Conservation (phyloP, 2,329 filamentous ascomycete species). For the Hymenotorrendiella dingleyae region DNA sequence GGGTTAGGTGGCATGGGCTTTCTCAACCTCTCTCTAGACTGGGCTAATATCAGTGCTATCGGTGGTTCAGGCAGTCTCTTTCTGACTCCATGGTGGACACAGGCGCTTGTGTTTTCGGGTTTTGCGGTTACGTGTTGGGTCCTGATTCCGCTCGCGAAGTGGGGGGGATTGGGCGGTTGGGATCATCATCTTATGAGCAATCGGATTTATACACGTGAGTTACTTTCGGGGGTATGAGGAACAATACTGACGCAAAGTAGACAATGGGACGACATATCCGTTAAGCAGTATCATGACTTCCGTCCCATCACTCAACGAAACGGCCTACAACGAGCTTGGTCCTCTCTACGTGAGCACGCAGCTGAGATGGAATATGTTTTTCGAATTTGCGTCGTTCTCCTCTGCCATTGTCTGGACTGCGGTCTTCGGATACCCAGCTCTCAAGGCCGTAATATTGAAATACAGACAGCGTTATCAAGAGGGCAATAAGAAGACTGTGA, state of each 20-base stretch:
- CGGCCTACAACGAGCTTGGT: conserved; percentile 42
- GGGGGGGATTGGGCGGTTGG: conserved; percentile 44
- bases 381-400: conserved; percentile 53
- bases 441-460: conserved; percentile 40
- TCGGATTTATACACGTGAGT: conserved; percentile 42
- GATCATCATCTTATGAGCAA: conserved; percentile 53
- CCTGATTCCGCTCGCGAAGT: conserved; percentile 52
- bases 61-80: conserved; percentile 41
- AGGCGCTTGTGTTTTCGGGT: conserved; percentile 48
- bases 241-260: conserved; percentile 11
- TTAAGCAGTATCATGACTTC: conserved; percentile 31
- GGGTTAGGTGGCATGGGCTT: conserved; percentile 57
- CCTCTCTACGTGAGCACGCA: conserved; percentile 53
- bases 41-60: conserved; percentile 50
- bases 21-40: conserved; percentile 53
- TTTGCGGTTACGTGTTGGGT: conserved; percentile 54
- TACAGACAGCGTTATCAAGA: conserved; percentile 34
- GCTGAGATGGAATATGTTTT: conserved; percentile 53
- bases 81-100: conserved; percentile 53
- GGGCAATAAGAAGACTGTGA: conserved; percentile 34
- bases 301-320: conserved; percentile 31
- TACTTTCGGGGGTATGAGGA: neutral
- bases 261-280: conserved; percentile 33
- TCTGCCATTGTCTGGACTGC: conserved; percentile 54
- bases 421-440: conserved; percentile 46